Conservation (phyloP, 2,329 filamentous ascomycete genomes). For the Didymella segeticola region DNA sequence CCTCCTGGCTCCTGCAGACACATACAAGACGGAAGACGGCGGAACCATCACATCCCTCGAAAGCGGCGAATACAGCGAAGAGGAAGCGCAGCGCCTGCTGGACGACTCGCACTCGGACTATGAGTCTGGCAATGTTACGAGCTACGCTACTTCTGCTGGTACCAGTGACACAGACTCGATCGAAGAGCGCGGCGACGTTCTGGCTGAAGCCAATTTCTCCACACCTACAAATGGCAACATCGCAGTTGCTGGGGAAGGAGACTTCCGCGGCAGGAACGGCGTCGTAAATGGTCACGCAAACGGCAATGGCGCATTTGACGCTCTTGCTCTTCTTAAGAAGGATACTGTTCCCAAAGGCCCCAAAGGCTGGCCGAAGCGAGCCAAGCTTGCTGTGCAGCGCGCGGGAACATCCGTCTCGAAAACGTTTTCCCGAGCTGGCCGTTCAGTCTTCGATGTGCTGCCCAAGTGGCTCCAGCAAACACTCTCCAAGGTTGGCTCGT, state of each 20-base stretch:
- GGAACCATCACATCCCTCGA: constrained; percentile 51
- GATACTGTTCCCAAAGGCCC: constrained; percentile 40
- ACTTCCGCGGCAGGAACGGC: constrained; percentile 49
- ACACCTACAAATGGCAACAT: constrained; percentile 59
- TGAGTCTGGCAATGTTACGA: constrained; percentile 54
- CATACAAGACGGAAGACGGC: constrained; percentile 69
- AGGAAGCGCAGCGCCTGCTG: constrained; percentile 52
- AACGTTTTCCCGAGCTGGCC: constrained; percentile 40
- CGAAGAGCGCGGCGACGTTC: constrained; percentile 39
- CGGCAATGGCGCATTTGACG: constrained; percentile 60
- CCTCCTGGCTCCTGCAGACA: constrained; percentile 82
- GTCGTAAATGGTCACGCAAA: constrained; percentile 43
- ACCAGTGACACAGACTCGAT: constrained; percentile 41
- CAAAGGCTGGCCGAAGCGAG: constrained; percentile 45
- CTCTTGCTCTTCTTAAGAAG: constrained; percentile 24
- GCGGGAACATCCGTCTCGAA: constrained; percentile 31
- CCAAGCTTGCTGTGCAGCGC: constrained; percentile 27
- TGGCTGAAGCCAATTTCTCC: constrained; percentile 40
- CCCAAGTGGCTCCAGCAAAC: constrained; percentile 61
- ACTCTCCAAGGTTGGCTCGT: constrained; percentile 53
- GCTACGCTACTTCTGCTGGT: constrained; percentile 46
- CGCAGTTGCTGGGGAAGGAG: constrained; percentile 47
- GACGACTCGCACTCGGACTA: constrained; percentile 54
- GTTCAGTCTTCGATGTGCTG: constrained; percentile 56
- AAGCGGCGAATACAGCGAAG: constrained; percentile 62